phyloP scores from a whole-genome alignment of 2,329 filamentous ascomycete genomes.

The Aspergillus vadensis region DNA sequence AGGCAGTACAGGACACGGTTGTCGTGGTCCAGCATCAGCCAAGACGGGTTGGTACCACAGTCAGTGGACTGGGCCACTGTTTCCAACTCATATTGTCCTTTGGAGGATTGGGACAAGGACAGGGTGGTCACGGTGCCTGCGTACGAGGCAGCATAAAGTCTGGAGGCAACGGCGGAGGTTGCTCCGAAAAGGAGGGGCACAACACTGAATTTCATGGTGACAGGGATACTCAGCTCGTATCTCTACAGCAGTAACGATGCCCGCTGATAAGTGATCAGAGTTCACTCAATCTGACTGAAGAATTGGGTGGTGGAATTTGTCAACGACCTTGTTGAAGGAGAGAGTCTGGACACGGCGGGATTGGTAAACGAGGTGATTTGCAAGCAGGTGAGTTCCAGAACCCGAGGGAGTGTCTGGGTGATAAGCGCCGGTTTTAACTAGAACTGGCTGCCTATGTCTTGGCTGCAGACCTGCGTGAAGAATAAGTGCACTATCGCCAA shows the following conservation, averaged over 20 bases:
- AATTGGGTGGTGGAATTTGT: neutral
- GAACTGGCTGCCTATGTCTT: neutral
- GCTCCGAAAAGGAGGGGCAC: slow-evolving; percentile 2
- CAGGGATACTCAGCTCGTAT: neutral
- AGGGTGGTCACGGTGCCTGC: slow-evolving; percentile 34
- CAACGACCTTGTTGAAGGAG: neutral
- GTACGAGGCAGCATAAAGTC: slow-evolving; percentile 40
- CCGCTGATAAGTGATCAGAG: neutral
- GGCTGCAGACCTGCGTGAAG: neutral
- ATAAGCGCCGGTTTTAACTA: neutral
- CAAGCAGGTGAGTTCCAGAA: slow-evolving; percentile 1
- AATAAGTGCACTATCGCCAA: neutral
- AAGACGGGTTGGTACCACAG: slow-evolving; percentile 23
- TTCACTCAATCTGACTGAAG: neutral
- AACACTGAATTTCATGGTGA: neutral
- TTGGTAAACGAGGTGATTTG: slow-evolving; percentile 1
- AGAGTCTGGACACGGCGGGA: neutral
- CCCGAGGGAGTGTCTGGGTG: neutral
- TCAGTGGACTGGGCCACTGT: slow-evolving; percentile 13
- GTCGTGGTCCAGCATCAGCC: slow-evolving; percentile 23
- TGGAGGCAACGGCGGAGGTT: slow-evolving; percentile 1
- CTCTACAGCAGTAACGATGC: neutral
- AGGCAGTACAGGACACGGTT: slow-evolving; percentile 21
- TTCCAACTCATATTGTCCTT: slow-evolving; percentile 11
- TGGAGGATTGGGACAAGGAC: slow-evolving; percentile 19